These are phyloP conservation scores for Spatholobus suberectus DNA, from an alignment of 306 rosid species.

Conservation along the genomic window DNA sequence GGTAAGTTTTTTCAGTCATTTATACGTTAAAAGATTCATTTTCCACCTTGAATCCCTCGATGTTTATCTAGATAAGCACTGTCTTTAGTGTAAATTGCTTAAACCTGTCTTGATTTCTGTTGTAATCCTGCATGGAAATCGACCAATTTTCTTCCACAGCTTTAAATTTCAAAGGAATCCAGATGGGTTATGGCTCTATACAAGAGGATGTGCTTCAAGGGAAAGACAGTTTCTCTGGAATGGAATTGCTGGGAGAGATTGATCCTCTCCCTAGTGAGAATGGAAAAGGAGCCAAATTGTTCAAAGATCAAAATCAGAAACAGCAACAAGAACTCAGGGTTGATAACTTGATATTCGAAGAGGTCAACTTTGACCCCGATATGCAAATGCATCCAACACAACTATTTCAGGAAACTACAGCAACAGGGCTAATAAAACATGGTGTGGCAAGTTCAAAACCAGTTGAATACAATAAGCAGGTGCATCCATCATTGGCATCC, in stretches of 20 bases:
- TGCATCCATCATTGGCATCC: constrained; percentile 46
- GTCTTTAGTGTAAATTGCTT: constrained; percentile 16
- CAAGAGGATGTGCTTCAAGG: constrained; percentile 30
- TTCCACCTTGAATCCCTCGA: constrained; percentile 12
- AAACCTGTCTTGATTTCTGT: neutral
- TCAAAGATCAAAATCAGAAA: constrained; percentile 37
- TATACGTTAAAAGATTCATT: constrained; percentile 13
- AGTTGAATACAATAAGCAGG: constrained; percentile 21
- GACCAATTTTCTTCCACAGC: constrained; percentile 46
- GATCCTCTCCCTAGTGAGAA: constrained; percentile 27
- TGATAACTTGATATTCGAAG: constrained; percentile 42
- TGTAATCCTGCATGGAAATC: constrained; percentile 40
- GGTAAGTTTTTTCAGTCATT: neutral
- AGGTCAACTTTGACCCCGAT: constrained; percentile 39
- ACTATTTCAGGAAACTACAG: constrained; percentile 18
- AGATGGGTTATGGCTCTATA: constrained; percentile 32
- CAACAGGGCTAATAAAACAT: neutral
- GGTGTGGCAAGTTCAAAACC: constrained; percentile 27
- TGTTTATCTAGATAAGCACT: constrained; percentile 30
- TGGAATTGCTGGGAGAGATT: constrained; percentile 40
- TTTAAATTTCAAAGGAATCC: constrained; percentile 49
- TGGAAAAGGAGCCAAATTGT: constrained; percentile 18
- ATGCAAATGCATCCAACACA: constrained; percentile 31
- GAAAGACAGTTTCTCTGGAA: constrained; percentile 33
- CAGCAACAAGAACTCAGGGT: constrained; percentile 43